Base-by-base conservation (phyloP, 2,329 filamentous ascomycete genomes). In the Aspergillus sp. region DNA sequence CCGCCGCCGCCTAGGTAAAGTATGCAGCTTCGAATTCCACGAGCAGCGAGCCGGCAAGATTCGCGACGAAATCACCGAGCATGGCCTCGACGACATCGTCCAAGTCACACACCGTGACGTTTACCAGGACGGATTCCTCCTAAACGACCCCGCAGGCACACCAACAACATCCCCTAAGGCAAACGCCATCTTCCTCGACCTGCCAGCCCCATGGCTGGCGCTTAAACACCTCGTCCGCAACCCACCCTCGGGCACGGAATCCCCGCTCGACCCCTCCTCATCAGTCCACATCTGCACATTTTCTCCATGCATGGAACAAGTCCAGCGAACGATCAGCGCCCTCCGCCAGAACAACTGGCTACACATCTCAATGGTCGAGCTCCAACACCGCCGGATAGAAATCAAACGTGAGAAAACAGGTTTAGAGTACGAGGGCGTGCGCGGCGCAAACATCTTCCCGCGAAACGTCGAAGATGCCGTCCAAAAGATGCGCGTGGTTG, bases 271-370 rank as follows among this genome's bases (percentile, higher is more conserved):
- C 64, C 86, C 90, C 0, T 81, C 82, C n/a, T 82, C 84, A 42
- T 83, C 89, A 5, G 85, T 88, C 1, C 83, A 95, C 69, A 83
- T 99, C 54, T 99, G 95, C 78, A 96, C 92, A 0, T 99, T 99
- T 77, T 96, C 90, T 1, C 95, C 95, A 0, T 99, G 95, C 74
- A 96, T 99, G 63, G 95, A 99, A 76, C 95, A 99, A 78, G 93
- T 96, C 20, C 91, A 89, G 53, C 85, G 87, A 55, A 98, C 95
- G 0, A 87, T 96, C 53, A 88, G 90, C 11, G 85, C 85, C 12
- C 83, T 99, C 74, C 88, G 93, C 53, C 84, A 86, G 38, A 79
- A 92, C 6, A 91, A 91, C 53, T 99, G 95, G 95, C 83, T 92
- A 9, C 89, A 93, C 57, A 96, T 98, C 62, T 87, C 90, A 65